Percentiles rank a stretch among this genome's conserved stretches.
Evolutionary conservation across 2,329 filamentous ascomycete genomes (phyloP).

Genomic region (Trichoderma sp.): DNA sequence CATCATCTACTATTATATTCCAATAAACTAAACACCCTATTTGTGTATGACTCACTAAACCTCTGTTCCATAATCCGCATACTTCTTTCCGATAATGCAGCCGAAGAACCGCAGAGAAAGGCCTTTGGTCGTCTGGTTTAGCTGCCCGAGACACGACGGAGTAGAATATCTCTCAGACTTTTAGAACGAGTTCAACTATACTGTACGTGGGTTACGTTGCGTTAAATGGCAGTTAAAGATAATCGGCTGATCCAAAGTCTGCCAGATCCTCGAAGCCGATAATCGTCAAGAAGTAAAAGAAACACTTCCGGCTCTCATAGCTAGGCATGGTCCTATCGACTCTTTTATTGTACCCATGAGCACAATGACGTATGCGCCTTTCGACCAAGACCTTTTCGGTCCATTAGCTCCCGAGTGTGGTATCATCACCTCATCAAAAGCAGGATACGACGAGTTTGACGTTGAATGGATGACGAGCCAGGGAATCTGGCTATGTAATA

Average conservation of each 20-base stretch:
- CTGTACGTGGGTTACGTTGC: background rate
- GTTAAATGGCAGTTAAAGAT: background rate
- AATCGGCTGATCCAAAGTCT: background rate
- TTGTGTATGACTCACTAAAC: background rate
- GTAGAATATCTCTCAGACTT: background rate
- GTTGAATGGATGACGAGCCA: background rate
- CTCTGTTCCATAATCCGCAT: background rate
- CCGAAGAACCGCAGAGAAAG: background rate
- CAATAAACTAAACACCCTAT: background rate
- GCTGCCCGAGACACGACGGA: background rate
- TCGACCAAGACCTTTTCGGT: background rate
- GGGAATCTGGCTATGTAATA: background rate
- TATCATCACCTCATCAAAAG: background rate
- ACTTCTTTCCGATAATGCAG: background rate
- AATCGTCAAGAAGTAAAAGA: background rate
- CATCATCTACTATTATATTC: background rate
- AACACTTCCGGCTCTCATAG: background rate
- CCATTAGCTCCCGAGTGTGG: background rate
- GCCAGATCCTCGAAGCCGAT: background rate
- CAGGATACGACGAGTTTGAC: background rate
- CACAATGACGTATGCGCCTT: background rate
- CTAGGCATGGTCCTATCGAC: background rate
- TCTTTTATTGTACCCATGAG: background rate
- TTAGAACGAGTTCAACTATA: background rate
- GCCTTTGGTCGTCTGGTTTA: background rate